Evolutionary conservation across 441 rosid species (phyloP).

Genomic region (Eruca vesicaria): DNA sequence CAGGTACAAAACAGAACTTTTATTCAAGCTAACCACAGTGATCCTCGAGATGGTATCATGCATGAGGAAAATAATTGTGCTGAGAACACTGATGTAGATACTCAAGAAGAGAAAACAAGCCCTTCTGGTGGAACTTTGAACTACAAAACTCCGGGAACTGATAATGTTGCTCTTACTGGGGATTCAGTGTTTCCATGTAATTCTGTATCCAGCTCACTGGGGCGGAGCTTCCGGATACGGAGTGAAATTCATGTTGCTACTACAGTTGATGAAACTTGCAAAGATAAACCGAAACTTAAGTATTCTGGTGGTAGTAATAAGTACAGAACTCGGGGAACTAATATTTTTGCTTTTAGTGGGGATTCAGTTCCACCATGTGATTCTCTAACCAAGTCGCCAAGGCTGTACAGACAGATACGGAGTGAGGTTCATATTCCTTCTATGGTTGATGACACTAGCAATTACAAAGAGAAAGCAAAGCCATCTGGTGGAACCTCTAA

Average conservation of each 20-base stretch:
- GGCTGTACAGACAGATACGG: conserved; percentile 31
- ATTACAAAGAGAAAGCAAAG: conserved; percentile 23
- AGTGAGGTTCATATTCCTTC: conserved; percentile 35
- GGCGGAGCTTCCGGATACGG: conserved; percentile 31
- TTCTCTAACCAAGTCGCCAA: conserved; percentile 24
- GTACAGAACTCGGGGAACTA: conserved; percentile 22
- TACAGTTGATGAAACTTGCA: conserved; percentile 35
- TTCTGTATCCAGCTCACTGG: conserved; percentile 24
- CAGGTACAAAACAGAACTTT: conserved; percentile 34
- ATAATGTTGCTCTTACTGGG: conserved; percentile 32
- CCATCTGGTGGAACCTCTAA: conserved; percentile 29
- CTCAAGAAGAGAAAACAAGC: conserved; percentile 38
- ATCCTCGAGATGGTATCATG: conserved; percentile 32
- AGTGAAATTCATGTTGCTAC: conserved; percentile 38
- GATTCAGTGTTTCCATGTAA: conserved; percentile 35
- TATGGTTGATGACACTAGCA: conserved; percentile 35
- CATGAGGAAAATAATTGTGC: conserved; percentile 36
- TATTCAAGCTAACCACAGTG: conserved; percentile 25
- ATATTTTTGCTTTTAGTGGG: conserved; percentile 32
- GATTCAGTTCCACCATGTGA: conserved; percentile 37
- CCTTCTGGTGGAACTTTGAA: conserved; percentile 29
- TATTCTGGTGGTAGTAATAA: conserved; percentile 30
- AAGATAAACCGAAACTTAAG: conserved; percentile 25
- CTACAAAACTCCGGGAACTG: conserved; percentile 24
- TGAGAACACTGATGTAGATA: conserved; percentile 34